Percentiles rank a stretch among this genome's conserved stretches.
These are phyloP conservation scores for Paecilomyces sp. DNA, from an alignment of 2,329 filamentous ascomycete species.

Conservation along the genomic window DNA sequence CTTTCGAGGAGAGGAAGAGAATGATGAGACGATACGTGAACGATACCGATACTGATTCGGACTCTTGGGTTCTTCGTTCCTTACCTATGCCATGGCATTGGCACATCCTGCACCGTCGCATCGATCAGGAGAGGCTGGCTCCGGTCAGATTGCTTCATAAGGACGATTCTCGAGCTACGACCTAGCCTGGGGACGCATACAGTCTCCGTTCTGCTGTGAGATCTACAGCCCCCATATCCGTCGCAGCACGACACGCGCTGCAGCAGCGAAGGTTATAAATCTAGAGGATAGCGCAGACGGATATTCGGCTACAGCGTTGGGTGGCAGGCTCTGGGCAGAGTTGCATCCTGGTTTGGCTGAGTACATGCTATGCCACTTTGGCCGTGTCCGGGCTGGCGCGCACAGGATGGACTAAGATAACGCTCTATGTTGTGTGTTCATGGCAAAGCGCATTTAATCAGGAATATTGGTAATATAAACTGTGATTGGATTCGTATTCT, in stretches of 20 bases:
- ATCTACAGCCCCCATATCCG: background rate
- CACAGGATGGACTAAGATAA: background rate
- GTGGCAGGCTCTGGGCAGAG: background rate
- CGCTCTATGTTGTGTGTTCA: background rate
- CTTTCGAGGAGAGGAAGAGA: background rate
- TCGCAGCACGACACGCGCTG: background rate
- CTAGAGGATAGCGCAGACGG: background rate
- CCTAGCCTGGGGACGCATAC: background rate
- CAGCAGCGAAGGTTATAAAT: background rate
- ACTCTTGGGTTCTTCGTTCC: background rate
- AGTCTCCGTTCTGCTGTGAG: background rate
- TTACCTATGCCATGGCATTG: background rate
- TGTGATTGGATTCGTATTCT: background rate
- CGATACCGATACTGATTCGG: background rate
- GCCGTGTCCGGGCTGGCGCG: background rate
- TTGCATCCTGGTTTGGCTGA: background rate
- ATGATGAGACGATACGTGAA: background rate
- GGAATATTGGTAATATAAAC: background rate
- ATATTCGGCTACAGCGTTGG: background rate
- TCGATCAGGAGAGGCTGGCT: background rate
- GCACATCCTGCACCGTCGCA: background rate
- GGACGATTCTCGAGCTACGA: background rate
- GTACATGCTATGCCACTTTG: background rate
- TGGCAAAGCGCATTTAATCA: background rate
- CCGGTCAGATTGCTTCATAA: background rate